Base-by-base conservation (phyloP, 306 rosid species). In the Pyrus betulifolia region DNA sequence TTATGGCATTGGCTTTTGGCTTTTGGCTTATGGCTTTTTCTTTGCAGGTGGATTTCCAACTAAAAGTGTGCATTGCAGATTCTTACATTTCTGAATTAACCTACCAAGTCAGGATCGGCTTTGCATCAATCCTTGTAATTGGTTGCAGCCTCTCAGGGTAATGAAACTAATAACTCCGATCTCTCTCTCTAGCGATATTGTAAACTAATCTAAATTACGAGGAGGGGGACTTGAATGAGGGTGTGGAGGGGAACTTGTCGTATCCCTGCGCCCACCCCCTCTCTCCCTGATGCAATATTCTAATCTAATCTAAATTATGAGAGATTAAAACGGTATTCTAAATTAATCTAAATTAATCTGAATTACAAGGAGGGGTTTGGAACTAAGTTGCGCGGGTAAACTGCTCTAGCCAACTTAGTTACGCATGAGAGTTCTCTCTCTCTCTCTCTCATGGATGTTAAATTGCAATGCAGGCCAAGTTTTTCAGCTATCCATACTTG, bases 1-100 rank as follows among this genome's bases (percentile, higher is more conserved):
- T 40, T 9, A 40, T 40, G 45, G 45, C 45, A 9, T 8, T 40
- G 45, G 45, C 45, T 40, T 40, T 38, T 35, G 40, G 40, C 40
- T 35, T 51, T 8, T 61, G n/a, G 74, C 65, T 71, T 71, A 33
- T 71, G 33, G n/a, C 28, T 22, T 44, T 69, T 22, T 31, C 72
- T 44, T 54, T 55, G 77, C 81, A 86, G 89, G 87, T 86, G 49
- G 87, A 86, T 78, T 86, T 86, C 57, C 86, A 86, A 64, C 80
- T 84, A 42, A 84, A 79, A 74, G 85, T 86, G 45, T 76, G 87
- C 69, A 54, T 57, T 44, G 86, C 82, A 42, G 87, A 84, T 54
- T 86, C 84, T 1, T 86, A 83, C 54, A 44, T 84, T 73, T 76
- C 84, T 15, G 83, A 78, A 23, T 74, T 86, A 31, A 74, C 85